Percentiles rank a stretch among this genome's conserved stretches.
Evolutionary conservation across 306 rosid species (phyloP).

Genomic region (Ammopiptanthus mongolicus): DNA sequence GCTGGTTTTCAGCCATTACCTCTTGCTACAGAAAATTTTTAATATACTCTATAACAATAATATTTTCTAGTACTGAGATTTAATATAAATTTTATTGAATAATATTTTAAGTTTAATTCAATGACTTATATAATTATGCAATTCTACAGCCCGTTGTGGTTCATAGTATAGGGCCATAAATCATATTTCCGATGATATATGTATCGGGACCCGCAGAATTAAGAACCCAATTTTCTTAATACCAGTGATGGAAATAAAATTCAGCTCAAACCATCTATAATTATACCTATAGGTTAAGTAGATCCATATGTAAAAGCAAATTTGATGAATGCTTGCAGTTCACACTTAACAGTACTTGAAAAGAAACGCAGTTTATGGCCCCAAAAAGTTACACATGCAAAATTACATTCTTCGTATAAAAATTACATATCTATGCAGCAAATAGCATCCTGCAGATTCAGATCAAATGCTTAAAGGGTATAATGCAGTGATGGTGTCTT

Average conservation of each 20-base stretch:
- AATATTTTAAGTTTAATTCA: no score
- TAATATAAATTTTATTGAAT: no score
- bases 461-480: slow-evolving; percentile 17
- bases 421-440: slow-evolving; percentile 8
- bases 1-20: neutral
- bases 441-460: slow-evolving; percentile 10
- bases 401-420: neutral
- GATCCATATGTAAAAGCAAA: neutral
- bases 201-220: neutral
- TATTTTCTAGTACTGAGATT: no score
- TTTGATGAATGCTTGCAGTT: neutral
- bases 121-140: no score
- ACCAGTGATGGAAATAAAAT: neutral
- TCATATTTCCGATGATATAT: neutral
- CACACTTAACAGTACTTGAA: neutral
- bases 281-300: neutral
- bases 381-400: neutral
- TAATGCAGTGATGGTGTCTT: slow-evolving; percentile 8
- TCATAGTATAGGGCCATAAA: no score
- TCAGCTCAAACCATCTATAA: neutral
- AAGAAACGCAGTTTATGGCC: neutral
- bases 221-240: neutral
- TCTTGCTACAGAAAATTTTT: no score
- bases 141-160: no score
- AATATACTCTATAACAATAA: no score